Conservation (phyloP, 1,139 yeast genomes). For the Pichia norvegensis region DNA sequence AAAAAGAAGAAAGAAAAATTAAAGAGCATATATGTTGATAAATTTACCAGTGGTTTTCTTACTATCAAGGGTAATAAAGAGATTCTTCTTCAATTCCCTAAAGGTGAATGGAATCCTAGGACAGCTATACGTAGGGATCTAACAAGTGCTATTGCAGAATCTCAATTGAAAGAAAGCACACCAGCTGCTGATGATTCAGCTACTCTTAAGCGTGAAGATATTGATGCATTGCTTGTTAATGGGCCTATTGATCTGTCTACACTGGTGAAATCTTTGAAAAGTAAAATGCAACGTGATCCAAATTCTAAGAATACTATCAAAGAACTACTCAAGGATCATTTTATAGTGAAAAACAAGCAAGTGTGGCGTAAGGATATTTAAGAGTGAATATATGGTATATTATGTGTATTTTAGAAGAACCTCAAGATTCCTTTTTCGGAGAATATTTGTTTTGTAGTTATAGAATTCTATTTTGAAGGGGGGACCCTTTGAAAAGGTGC, state of each 20-base stretch:
- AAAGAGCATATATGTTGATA: constrained; percentile 36
- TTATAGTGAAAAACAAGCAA: constrained; percentile 48
- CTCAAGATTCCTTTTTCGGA: no score
- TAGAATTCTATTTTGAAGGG: not conserved
- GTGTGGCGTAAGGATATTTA: constrained; percentile 18
- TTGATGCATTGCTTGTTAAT: constrained; percentile 52
- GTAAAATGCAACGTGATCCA: constrained; percentile 58
- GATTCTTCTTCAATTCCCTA: constrained; percentile 60
- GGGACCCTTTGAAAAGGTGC: not conserved
- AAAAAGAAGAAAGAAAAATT: constrained; percentile 7
- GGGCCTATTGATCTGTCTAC: constrained; percentile 62
- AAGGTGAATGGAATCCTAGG: constrained; percentile 78
- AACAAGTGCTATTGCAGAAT: not conserved
- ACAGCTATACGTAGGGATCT: constrained; percentile 37
- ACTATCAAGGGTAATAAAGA: constrained; percentile 57
- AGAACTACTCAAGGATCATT: constrained; percentile 58
- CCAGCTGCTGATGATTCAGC: not conserved
- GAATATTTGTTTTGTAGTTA: no score
- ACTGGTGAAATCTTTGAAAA: constrained; percentile 52
- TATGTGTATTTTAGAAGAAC: not conserved
- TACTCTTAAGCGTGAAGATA: constrained; percentile 35
- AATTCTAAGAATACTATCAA: constrained; percentile 59
- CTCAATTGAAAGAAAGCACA: constrained; percentile 4
- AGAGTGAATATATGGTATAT: not conserved
- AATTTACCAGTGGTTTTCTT: constrained; percentile 57